A percentile compares a stretch with the other conserved stretches of the same genome.
These are phyloP conservation scores for Fusarium austroafricanum DNA, from an alignment of 2,329 filamentous ascomycete species.

Conservation along the genomic window DNA sequence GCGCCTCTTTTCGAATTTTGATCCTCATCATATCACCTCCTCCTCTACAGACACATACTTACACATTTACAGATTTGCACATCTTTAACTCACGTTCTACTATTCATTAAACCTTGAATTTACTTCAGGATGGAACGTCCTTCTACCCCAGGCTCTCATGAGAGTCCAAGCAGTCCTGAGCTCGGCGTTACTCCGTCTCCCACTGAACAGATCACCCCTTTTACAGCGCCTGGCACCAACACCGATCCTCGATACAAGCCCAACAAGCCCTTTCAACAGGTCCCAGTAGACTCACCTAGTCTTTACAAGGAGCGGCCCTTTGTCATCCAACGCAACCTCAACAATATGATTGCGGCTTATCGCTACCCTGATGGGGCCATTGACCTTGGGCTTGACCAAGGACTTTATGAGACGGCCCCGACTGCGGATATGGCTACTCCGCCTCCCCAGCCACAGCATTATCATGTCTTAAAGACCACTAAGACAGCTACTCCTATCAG, in stretches of 20 bases:
- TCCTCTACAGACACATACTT: neutral
- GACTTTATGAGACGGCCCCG: neutral
- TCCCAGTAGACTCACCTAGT: slow-evolving; percentile 5
- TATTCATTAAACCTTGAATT: slow-evolving; percentile 3
- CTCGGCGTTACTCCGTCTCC: slow-evolving; percentile 13
- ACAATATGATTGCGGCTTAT: neutral
- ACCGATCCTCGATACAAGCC: slow-evolving; percentile 4
- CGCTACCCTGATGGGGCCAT: neutral
- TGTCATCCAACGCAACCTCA: neutral
- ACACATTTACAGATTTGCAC: neutral
- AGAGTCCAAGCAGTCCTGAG: slow-evolving; percentile 28
- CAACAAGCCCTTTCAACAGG: neutral
- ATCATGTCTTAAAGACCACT: neutral
- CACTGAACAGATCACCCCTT: slow-evolving; percentile 22
- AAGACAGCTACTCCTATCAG: neutral
- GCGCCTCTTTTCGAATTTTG: slow-evolving; percentile 15
- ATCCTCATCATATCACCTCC: slow-evolving; percentile 15
- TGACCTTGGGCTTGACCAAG: neutral
- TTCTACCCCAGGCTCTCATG: slow-evolving; percentile 15
- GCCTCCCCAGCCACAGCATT: neutral
- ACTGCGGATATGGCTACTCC: neutral
- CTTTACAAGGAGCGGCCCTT: neutral
- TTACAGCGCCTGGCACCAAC: slow-evolving; percentile 23
- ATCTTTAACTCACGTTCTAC: neutral
- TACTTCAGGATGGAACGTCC: slow-evolving; percentile 10